These are phyloP conservation scores for Chrysosporium queenslandicum DNA, from an alignment of 2,329 filamentous ascomycete genomes.

Conservation along the genomic window DNA sequence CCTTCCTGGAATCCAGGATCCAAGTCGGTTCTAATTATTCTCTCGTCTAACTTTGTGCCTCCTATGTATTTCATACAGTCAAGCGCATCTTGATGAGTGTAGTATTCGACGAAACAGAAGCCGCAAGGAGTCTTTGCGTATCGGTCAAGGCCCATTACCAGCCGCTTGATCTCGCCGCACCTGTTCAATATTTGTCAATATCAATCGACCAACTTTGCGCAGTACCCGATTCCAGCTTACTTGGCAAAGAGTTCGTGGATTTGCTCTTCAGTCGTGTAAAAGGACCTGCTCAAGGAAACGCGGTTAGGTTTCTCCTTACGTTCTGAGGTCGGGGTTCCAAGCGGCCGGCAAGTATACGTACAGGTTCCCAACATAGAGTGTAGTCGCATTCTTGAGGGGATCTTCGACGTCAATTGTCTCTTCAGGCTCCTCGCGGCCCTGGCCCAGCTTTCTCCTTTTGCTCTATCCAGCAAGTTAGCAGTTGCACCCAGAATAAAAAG, in stretches of 20 bases:
- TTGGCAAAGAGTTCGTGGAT: slow-evolving; percentile 95
- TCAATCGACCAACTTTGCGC: background rate
- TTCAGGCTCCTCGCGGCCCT: slow-evolving; percentile 50
- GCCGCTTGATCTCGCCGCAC: slow-evolving; percentile 91
- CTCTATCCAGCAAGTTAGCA: slow-evolving; percentile 41
- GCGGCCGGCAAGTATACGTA: slow-evolving; percentile 38
- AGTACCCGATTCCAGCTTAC: slow-evolving; percentile 33
- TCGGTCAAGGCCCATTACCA: slow-evolving; percentile 94
- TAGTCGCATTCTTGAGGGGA: slow-evolving; percentile 76
- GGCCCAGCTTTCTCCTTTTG: slow-evolving; percentile 57
- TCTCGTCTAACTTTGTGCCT: slow-evolving; percentile 94
- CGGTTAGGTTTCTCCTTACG: background rate
- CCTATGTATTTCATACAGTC: slow-evolving; percentile 99
- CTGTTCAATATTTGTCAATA: slow-evolving; percentile 25
- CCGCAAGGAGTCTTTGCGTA: slow-evolving; percentile 97
- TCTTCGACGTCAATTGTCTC: slow-evolving; percentile 58
- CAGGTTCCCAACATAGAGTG: slow-evolving; percentile 95
- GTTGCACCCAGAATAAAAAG: background rate
- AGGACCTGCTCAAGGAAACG: slow-evolving; percentile 50
- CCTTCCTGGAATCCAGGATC: slow-evolving; percentile 95
- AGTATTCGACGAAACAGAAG: slow-evolving; percentile 99
- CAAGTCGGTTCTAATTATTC: slow-evolving; percentile 87
- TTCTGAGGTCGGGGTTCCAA: too few species aligned
- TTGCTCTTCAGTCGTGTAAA: slow-evolving; percentile 98
- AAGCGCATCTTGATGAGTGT: slow-evolving; percentile 90